Conservation (phyloP, 1,139 yeast genomes). For the Blastobotrys indianensis region DNA sequence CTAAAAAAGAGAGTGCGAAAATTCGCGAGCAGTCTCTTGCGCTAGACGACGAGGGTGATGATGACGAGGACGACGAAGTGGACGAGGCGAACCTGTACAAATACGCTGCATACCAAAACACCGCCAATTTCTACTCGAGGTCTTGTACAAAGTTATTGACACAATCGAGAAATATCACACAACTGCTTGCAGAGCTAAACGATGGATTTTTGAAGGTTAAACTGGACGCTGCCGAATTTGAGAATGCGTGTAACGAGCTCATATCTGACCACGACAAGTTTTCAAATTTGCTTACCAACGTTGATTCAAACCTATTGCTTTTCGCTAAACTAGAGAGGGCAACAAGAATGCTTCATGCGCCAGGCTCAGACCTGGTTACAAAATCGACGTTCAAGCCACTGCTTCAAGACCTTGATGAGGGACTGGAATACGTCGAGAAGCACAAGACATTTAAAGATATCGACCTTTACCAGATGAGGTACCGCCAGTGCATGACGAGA, state of each 20-base stretch:
- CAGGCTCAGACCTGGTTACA: constrained; percentile 61
- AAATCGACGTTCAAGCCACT: constrained; percentile 47
- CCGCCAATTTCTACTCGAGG: constrained; percentile 32
- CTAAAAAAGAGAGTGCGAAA: constrained; percentile 7
- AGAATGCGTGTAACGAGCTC: constrained; percentile 49
- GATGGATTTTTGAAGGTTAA: constrained; percentile 51
- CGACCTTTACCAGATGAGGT: constrained; percentile 64
- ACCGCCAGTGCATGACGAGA: constrained; percentile 80
- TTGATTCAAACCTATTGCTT: constrained; percentile 49
- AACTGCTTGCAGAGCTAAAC: constrained; percentile 42
- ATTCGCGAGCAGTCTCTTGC: not conserved
- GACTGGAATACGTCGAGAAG: constrained; percentile 44
- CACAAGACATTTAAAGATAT: constrained; percentile 59
- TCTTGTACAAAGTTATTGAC: constrained; percentile 34
- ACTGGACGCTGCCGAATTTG: constrained; percentile 58
- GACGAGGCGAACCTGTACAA: constrained; percentile 24
- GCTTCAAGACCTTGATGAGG: constrained; percentile 54
- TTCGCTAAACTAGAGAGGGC: constrained; percentile 70
- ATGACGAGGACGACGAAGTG: constrained; percentile 19
- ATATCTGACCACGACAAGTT: constrained; percentile 48
- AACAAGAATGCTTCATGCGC: constrained; percentile 61
- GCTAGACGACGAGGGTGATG: constrained; percentile 9
- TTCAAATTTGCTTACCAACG: constrained; percentile 41
- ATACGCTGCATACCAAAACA: constrained; percentile 24
- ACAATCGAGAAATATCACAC: constrained; percentile 41